A percentile compares a stretch with the other conserved stretches of the same genome.
Conservation (phyloP, 2,329 filamentous ascomycete species). For the Didymella pomorum region DNA sequence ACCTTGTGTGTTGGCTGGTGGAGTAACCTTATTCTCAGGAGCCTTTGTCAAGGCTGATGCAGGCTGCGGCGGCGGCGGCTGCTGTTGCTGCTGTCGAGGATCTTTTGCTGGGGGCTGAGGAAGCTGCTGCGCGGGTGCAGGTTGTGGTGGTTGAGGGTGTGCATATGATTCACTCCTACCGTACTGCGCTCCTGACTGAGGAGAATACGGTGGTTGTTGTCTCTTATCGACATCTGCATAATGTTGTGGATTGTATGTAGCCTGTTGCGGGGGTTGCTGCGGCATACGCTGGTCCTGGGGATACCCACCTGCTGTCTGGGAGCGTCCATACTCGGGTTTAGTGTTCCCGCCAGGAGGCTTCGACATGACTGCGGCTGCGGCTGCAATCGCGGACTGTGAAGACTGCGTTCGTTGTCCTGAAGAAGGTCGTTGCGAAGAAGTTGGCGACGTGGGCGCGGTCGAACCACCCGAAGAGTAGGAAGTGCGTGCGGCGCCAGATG, state of each 20-base stretch:
- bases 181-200: slow-evolving; percentile 15
- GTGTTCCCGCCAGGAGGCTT: slow-evolving; percentile 46
- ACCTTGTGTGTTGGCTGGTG: slow-evolving; percentile 72
- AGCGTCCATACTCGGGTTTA: slow-evolving; percentile 54
- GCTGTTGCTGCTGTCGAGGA: slow-evolving; percentile 46
- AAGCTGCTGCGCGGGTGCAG: slow-evolving; percentile 33
- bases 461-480: slow-evolving; percentile 52
- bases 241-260: slow-evolving; percentile 79
- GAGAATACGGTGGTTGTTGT: slow-evolving; percentile 41
- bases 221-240: slow-evolving; percentile 65
- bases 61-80: slow-evolving; percentile 58
- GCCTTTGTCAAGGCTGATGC: slow-evolving; percentile 44
- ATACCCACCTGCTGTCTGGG: slow-evolving; percentile 52
- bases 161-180: slow-evolving; percentile 30
- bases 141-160: slow-evolving; percentile 49
- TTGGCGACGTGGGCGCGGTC: slow-evolving; percentile 57
- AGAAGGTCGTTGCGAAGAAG: slow-evolving; percentile 54
- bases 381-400: slow-evolving; percentile 51
- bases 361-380: slow-evolving; percentile 58
- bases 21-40: slow-evolving; percentile 65
- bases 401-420: slow-evolving; percentile 58
- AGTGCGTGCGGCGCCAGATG: slow-evolving; percentile 58
- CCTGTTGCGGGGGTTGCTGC: slow-evolving; percentile 56
- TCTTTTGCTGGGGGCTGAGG: slow-evolving; percentile 43
- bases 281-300: slow-evolving; percentile 52